Conservation (phyloP, 1,284 basidiomycete genomes). For the Cryptococcus floricola region DNA sequence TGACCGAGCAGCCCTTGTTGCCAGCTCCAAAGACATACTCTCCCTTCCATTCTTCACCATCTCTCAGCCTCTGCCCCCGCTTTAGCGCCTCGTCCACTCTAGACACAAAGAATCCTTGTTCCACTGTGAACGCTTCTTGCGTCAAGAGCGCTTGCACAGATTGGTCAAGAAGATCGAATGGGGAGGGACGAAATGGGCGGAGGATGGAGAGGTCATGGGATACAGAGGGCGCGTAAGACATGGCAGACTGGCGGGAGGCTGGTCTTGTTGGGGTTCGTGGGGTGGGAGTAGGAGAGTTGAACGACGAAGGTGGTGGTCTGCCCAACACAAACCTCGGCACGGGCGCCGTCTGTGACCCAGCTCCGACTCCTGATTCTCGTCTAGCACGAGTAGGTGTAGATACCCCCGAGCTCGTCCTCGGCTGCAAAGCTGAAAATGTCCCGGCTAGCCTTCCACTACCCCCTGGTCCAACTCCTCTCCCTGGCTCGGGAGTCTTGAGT, state of each 20-base stretch:
- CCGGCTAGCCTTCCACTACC: constrained; percentile 4
- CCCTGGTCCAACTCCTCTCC: neutral
- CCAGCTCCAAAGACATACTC: constrained; percentile 44
- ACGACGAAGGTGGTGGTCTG: constrained; percentile 35
- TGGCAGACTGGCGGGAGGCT: constrained; percentile 26
- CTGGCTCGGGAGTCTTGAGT: constrained; percentile 17
- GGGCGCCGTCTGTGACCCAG: constrained; percentile 6
- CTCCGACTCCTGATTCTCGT: constrained; percentile 2
- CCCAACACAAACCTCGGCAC: constrained; percentile 3
- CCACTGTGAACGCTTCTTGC: constrained; percentile 15
- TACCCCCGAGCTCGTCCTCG: constrained; percentile 3
- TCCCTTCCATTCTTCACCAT: constrained; percentile 44
- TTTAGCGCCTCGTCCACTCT: constrained; percentile 38
- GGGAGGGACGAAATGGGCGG: constrained; percentile 36
- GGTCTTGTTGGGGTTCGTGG: constrained; percentile 15
- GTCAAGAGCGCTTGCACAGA: constrained; percentile 29
- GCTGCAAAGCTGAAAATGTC: constrained; percentile 13
- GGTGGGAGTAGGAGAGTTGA: constrained; percentile 29
- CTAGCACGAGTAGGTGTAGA: constrained; percentile 1
- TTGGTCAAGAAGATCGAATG: constrained; percentile 41
- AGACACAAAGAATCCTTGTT: constrained; percentile 22
- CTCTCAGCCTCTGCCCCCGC: constrained; percentile 34
- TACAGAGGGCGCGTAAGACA: constrained; percentile 11
- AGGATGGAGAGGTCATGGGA: constrained; percentile 5
- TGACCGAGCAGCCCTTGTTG: constrained; percentile 27